Percentiles rank a stretch among this genome's conserved stretches.
These are phyloP conservation scores for Penicillium corylophilum DNA, from an alignment of 2,329 filamentous ascomycete species.

Conservation along the genomic window DNA sequence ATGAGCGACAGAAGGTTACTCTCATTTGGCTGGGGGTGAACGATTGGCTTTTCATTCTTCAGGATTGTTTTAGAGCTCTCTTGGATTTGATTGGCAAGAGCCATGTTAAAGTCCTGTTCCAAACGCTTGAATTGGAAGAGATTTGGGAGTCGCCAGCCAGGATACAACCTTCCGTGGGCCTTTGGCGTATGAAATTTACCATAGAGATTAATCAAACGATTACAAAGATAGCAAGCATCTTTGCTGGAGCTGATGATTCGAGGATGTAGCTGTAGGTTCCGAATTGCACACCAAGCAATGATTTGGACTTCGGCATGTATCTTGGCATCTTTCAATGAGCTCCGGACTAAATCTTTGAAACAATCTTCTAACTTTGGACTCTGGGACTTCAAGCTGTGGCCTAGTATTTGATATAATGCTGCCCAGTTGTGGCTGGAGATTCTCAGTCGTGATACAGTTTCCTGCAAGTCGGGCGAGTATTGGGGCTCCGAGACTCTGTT, in stretches of 20 bases:
- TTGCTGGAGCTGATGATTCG: conserved; percentile 26
- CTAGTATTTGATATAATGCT: no score
- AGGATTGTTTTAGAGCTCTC: not conserved
- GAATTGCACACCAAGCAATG: conserved; percentile 19
- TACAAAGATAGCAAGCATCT: conserved; percentile 7
- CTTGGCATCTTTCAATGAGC: not conserved
- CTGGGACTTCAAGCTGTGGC: no score
- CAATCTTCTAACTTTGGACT: no score
- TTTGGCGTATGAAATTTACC: not conserved
- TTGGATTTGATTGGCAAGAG: not conserved
- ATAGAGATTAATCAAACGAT: not conserved
- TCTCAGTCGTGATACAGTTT: no score
- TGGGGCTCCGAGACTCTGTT: no score
- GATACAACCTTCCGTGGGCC: not conserved
- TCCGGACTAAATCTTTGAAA: no score
- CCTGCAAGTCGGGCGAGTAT: no score
- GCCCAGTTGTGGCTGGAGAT: no score
- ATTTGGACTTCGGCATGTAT: conserved; percentile 25
- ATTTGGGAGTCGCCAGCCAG: not conserved
- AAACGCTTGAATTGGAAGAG: not conserved
- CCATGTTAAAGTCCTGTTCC: not conserved
- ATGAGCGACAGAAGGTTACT: not conserved
- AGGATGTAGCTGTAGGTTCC: conserved; percentile 4
- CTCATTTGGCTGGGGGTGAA: not conserved
- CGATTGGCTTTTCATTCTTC: not conserved